Conservation (phyloP, 2,329 filamentous ascomycete species). For the Xylaria sp. region DNA sequence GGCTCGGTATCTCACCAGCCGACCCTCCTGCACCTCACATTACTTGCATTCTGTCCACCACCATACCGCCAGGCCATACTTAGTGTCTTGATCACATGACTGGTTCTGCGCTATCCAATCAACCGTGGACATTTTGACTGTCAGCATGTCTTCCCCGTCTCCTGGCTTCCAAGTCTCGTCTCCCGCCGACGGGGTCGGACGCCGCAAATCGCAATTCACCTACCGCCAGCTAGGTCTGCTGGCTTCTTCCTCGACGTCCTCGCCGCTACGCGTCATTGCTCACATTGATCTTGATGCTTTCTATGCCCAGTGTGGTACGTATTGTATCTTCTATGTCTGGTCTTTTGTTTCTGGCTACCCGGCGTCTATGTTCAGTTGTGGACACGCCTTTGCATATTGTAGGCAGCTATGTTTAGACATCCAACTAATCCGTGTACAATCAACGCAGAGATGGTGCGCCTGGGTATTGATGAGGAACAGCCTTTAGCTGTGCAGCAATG, state of each 20-base stretch:
- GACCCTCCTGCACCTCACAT: slow-evolving; percentile 15
- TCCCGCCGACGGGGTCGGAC: slow-evolving; percentile 48
- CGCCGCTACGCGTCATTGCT: slow-evolving; percentile 85
- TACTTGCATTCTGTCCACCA: slow-evolving; percentile 15
- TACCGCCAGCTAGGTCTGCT: slow-evolving; percentile 84
- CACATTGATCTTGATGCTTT: slow-evolving; percentile 98
- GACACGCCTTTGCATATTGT: not conserved
- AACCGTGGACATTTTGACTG: slow-evolving; percentile 11
- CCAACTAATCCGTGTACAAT: slow-evolving; percentile 18
- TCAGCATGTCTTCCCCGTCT: slow-evolving; percentile 47
- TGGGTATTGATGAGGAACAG: slow-evolving; percentile 76
- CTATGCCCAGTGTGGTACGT: slow-evolving; percentile 83
- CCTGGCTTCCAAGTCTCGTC: slow-evolving; percentile 51
- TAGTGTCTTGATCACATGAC: slow-evolving; percentile 22
- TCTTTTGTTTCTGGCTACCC: not conserved
- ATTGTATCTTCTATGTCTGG: not conserved
- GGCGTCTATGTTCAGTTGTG: not conserved
- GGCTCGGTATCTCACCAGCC: slow-evolving; percentile 11
- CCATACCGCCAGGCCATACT: slow-evolving; percentile 5
- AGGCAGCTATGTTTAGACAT: not conserved
- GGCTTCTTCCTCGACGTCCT: slow-evolving; percentile 73
- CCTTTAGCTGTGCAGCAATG: slow-evolving; percentile 96
- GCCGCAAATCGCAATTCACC: slow-evolving; percentile 77
- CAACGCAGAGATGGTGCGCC: slow-evolving; percentile 75
- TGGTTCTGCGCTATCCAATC: slow-evolving; percentile 30